Evolutionary conservation across 2,329 filamentous ascomycete genomes (phyloP), one percentile per base, ranked within the genome.

Genomic region (Paecilomyces fulvus): DNA sequence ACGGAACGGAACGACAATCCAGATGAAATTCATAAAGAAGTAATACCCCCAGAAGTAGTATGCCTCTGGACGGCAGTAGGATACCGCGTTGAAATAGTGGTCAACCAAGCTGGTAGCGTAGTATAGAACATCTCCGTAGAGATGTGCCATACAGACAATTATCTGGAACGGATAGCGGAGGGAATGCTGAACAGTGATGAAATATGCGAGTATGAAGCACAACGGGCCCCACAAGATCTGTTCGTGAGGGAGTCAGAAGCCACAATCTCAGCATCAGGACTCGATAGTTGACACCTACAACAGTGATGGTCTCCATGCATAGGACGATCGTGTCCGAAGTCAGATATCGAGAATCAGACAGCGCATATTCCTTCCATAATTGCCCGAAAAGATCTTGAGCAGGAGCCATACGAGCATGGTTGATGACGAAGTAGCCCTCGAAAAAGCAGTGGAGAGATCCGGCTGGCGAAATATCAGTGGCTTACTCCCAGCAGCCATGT

Each of bases 281-380:
- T n/a, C 9, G 11, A 3, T 43, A 49, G 9, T 14, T 14, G 14
- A 51, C 46, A 72, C 84, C 66, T 74, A 92, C 88, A 48, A 85
- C 85, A 1, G 91, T 95, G 60, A 95, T 83, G 17, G 81, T 84
- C 78, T 96, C 91, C 71, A 95, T 86, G 70, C 88, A 92, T n/a
- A 95, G 77, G 63, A 94, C 90, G 65, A 95, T 91, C 1, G 86
- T 81, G 67, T 94, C 88, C 17, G 85, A 84, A 2, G 87, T 91
- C 63, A 96, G 77, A 67, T 96, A 96, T 49, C 91, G 82, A 55
- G 90, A 95, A 74, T 96, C 91, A 2, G 89, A 92, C 31, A 92
- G 80, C 2, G 89, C 81, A 70, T 96, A 96, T 73, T 96, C 91
- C 69, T 96, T 96, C 91, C 91, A 96, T 49, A 95, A 78, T 75